Percentiles rank a stretch among this genome's conserved stretches.
Conservation (phyloP, 1,284 basidiomycete genomes). For the Retiboletus fuscus region DNA sequence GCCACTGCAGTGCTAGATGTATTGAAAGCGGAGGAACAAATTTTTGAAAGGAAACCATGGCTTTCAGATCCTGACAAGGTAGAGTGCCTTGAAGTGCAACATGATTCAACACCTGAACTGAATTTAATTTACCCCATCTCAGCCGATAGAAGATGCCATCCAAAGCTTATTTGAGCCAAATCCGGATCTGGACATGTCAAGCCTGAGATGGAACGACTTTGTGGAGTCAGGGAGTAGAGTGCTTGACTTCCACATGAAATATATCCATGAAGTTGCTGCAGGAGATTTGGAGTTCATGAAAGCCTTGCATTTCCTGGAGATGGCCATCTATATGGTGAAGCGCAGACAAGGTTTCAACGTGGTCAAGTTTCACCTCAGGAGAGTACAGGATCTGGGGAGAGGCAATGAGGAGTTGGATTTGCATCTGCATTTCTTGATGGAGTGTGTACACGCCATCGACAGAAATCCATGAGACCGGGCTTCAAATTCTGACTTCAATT, state of each 20-base stretch:
- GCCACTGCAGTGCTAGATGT: neutral
- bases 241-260: conserved; percentile 14
- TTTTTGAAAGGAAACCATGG: no score
- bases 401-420: neutral
- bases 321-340: neutral
- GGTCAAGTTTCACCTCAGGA: conserved; percentile 7
- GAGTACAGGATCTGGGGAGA: conserved; percentile 1
- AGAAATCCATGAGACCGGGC: no score
- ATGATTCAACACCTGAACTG: no score
- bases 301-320: neutral
- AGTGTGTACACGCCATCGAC: neutral
- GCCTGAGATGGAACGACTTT: neutral
- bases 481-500: neutral
- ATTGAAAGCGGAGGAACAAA: no score
- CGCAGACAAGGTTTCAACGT: neutral
- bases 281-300: neutral
- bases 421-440: conserved; percentile 5
- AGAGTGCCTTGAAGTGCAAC: no score
- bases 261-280: neutral
- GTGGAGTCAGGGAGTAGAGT: neutral
- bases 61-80: no score
- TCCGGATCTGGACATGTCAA: neutral
- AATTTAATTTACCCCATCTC: no score
- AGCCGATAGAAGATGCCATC: no score
- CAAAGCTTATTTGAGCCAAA: no score